Evolutionary conservation across 805 yeast genomes (phyloP), one percentile per base, ranked within the genome.

Genomic region (Vanderwaltozyma yarrowii): DNA sequence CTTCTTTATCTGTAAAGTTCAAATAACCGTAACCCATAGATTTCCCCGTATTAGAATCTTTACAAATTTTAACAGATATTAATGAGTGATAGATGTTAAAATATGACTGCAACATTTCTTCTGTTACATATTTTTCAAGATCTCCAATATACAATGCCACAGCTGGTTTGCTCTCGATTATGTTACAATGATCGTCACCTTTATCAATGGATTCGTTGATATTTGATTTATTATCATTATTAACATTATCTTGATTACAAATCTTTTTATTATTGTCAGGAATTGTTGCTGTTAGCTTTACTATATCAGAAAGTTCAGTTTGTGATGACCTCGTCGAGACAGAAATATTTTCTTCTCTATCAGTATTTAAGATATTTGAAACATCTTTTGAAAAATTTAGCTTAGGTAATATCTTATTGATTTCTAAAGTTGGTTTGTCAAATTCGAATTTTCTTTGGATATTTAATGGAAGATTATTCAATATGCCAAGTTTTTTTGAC

Each of bases 21-120:
- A 80, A 76, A 52, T 81, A 82, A 0, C 86, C 94, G 57, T 82
- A 80, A 3, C 86, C 81, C 40, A 84, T 60, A 1, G 87, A 74
- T 34, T 69, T 60, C 15, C 71, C 71, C 13, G 72, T 64, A 27
- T 64, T 61, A 14, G 73, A 69, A 46, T 76, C 76, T 39, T 66
- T 61, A 45, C 86, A 76, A 30, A 82, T 65, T 51, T 79, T 80
- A 24, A 76, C 75, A 2, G 82, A 71, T 11, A 67, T 53, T 13
- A 79, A 64, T 0, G 78, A 64, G 8, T 70, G 65, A 39, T 43
- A 69, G 9, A 46, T 45, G 1, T 52, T 46, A 44, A 82, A 79
- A 30, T 62, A 50, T 0, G 63, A 58, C 39, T 56, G 67, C 30
- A 81, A 56, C 23, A 54, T 46, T 6, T 65, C 65, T 44, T 79